Evolutionary conservation across 1,284 basidiomycete species (phyloP), one percentile per base, ranked within the genome.

Genomic region (Lentinula novae-zelandiae): DNA sequence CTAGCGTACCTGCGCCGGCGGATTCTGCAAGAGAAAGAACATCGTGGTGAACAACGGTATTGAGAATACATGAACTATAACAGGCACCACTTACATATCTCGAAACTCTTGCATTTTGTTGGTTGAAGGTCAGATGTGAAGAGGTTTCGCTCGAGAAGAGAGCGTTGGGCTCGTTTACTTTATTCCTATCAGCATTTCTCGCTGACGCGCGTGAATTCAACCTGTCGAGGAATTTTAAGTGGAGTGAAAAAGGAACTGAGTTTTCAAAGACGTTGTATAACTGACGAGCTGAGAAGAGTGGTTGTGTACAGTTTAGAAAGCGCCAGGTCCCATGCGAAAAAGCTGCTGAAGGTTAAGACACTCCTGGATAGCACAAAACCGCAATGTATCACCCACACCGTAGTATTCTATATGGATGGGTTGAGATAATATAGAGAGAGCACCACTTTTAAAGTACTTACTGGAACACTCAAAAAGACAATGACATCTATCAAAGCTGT

Each of bases 281-380:
- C 57, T 31, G 22, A 53, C 57, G 57, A 58, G 31, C 38, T 52
- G 22, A 58, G 57, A 7, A 58, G 49, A 2, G 57, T 52, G 17
- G 51, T 58, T 9, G 57, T 58, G 27, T 58, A 58, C 49, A 58
- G 34, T 27, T 58, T 58, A 3, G 49, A 51, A 17, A 58, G 49
- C 48, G 38, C 51, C n/a, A 58, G 20, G 31, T 58, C 57, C 57
- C 57, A 58, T 27, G 51, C 39, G 27, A 58, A 58, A 33, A 52
- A 58, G 38, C 49, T 53, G 51, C 17, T 6, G 7, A 9, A 17
- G 20, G 34, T 53, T 12, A 7, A 39, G 8, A n/a, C 12, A n/a
- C 8, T 36, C 3, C 33, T 5, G 3, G 15, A 36, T 20, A 50
- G 2, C 20, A 22, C 27, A 22, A 27, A 27, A 27, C 27, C 3